A percentile compares a stretch with the other conserved stretches of the same genome.
Conservation (phyloP, 495 filamentous ascomycete species). For the Sordaria brevicollis region DNA sequence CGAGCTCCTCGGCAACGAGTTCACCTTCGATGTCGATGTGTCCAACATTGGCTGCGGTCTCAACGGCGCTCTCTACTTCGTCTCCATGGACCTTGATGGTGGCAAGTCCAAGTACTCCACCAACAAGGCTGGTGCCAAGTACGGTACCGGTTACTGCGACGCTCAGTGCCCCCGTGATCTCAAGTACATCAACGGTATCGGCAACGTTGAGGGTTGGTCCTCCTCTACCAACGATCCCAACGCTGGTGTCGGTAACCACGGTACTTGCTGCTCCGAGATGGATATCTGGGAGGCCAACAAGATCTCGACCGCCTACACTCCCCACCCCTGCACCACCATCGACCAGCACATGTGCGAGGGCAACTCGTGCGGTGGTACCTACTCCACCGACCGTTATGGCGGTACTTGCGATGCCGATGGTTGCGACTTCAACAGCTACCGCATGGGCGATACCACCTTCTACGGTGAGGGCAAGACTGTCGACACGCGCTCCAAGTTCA, state of each 20-base stretch:
- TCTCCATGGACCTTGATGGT: conserved; percentile 47
- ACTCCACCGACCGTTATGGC: conserved; percentile 37
- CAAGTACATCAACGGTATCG: conserved; percentile 44
- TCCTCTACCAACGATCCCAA: conserved; percentile 49
- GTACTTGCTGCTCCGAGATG: conserved; percentile 65
- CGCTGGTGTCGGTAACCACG: conserved; percentile 47
- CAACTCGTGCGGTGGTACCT: conserved; percentile 40
- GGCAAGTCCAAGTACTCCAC: conserved; percentile 38
- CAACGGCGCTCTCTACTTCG: conserved; percentile 51
- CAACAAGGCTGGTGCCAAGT: conserved; percentile 52
- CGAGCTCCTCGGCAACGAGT: conserved; percentile 45
- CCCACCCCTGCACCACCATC: conserved; percentile 54
- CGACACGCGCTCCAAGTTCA: conserved; percentile 57
- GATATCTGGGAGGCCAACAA: conserved; percentile 69
- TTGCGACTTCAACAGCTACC: conserved; percentile 73
- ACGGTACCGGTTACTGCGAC: conserved; percentile 49
- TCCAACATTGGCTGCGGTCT: conserved; percentile 43
- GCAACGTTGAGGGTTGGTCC: conserved; percentile 51
- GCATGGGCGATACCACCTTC: conserved; percentile 51
- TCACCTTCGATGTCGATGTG: conserved; percentile 51
- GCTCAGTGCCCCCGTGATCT: conserved; percentile 45
- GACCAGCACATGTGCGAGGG: conserved; percentile 46
- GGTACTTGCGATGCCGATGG: conserved; percentile 61
- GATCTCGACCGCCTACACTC: conserved; percentile 51
- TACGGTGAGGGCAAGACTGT: conserved; percentile 51